A percentile compares a stretch with the other conserved stretches of the same genome.
Conservation (phyloP, 2,329 filamentous ascomycete genomes). For the Rhinocladiella mackenziei region DNA sequence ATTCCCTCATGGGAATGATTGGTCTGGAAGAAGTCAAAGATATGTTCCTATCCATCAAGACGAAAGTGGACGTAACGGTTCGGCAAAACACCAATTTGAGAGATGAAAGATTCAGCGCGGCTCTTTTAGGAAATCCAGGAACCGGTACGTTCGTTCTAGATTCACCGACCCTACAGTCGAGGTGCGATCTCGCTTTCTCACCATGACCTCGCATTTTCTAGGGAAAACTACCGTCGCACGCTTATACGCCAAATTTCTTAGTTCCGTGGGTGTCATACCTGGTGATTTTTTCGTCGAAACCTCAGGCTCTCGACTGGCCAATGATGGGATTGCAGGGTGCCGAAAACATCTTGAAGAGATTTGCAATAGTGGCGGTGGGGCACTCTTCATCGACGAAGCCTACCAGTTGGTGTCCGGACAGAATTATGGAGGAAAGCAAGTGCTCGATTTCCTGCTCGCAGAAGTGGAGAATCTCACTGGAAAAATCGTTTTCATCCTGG, state of each 20-base stretch:
- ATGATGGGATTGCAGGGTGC: constrained; percentile 56
- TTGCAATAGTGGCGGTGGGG: constrained; percentile 59
- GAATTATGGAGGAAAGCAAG: constrained; percentile 54
- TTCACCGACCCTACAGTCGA: background rate
- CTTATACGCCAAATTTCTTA: constrained; percentile 63
- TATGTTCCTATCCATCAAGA: constrained; percentile 60
- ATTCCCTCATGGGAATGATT: constrained; percentile 65
- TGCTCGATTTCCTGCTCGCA: constrained; percentile 67
- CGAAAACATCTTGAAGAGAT: constrained; percentile 57
- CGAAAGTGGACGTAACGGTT: constrained; percentile 56
- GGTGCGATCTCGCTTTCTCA: constrained; percentile 3
- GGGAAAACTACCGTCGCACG: constrained; percentile 74
- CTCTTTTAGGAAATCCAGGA: constrained; percentile 68
- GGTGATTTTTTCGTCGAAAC: constrained; percentile 61
- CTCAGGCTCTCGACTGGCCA: constrained; percentile 63
- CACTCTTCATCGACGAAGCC: constrained; percentile 73
- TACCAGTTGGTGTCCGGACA: constrained; percentile 66
- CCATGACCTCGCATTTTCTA: constrained; percentile 28
- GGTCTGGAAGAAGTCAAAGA: constrained; percentile 67
- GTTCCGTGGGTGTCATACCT: constrained; percentile 58
- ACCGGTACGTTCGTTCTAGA: constrained; percentile 54
- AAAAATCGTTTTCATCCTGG: constrained; percentile 67
- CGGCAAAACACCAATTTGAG: constrained; percentile 55
- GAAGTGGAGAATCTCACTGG: constrained; percentile 69
- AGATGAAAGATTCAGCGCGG: constrained; percentile 59